Evolutionary conservation across 148 eudicot species (phyloP), one percentile per base, ranked within the genome.

Genomic region (Dysphania ambrosioides): DNA sequence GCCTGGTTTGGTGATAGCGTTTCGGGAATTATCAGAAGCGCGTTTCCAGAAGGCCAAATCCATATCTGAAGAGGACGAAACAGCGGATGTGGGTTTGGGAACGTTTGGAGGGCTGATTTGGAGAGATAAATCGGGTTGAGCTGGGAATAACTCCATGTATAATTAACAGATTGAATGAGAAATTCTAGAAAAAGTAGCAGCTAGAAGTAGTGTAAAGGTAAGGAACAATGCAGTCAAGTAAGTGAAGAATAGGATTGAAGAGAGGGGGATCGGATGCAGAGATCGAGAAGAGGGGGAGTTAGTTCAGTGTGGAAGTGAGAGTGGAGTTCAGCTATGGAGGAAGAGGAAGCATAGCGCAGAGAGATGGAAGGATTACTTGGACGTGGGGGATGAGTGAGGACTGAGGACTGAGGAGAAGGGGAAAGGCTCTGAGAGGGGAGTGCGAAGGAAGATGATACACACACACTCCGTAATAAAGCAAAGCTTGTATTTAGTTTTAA

Each of bases 121-220:
- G 21, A 94, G 82, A 55, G 97, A 91, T 63, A 94, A 85, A 86
- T 94, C 98, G 60, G 98, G 98, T 73, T 91, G 98, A 76, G 98
- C 88, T 49, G 98, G 98, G 67, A 94, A 94, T 11, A 94, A 78
- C 89, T 94, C 98, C 98, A 94, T 94, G 7, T 15, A 49, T 49
- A 9, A 44, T 13, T 31, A 23, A 8, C 1, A 59, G n/a, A 27
- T 59, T 27, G 27, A 59, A 29, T n/a, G n/a, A n/a, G n/a, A n/a
- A n/a, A n/a, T n/a, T n/a, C n/a, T n/a, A n/a, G n/a, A n/a, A n/a
- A n/a, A n/a, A n/a, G n/a, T n/a, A n/a, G n/a, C n/a, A n/a, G n/a
- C n/a, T n/a, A n/a, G n/a, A n/a, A n/a, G n/a, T n/a, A n/a, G n/a
- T n/a, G n/a, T n/a, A n/a, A n/a, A n/a, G n/a, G n/a, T n/a, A n/a